Percentiles rank a stretch among this genome's conserved stretches.
Conservation (phyloP, 768 basidiomycete genomes). For the Lyophyllum decastes region DNA sequence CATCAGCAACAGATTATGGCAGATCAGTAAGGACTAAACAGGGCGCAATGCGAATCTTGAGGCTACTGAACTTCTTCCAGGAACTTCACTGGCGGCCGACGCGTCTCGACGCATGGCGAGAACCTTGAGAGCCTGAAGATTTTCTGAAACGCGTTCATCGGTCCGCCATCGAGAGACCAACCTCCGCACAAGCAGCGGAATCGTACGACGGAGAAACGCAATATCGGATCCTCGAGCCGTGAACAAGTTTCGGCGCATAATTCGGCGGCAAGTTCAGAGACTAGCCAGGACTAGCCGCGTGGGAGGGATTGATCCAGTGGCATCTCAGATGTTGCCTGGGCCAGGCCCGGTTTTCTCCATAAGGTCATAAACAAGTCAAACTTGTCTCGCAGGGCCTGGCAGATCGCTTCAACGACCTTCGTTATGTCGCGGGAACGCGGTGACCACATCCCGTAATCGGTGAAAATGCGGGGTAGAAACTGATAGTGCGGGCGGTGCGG, state of each 20-base stretch:
- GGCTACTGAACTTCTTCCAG: background rate
- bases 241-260: background rate
- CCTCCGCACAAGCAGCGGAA: background rate
- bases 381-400: background rate
- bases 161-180: background rate
- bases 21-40: background rate
- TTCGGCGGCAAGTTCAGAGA: background rate
- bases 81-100: background rate
- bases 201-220: background rate
- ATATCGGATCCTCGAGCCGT: constrained; percentile 1
- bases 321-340: background rate
- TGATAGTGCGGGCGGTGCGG: background rate
- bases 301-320: background rate
- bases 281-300: background rate
- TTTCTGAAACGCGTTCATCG: background rate
- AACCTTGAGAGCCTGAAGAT: background rate
- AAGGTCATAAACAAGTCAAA: background rate
- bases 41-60: background rate
- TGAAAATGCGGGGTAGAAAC: background rate
- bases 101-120: constrained; percentile 1
- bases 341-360: background rate
- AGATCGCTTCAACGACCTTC: background rate
- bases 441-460: background rate
- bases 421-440: background rate
- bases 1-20: background rate